phyloP scores from a whole-genome alignment of 225 moss, liverwort and hornwort species.

The Marchantia polymorpha region DNA sequence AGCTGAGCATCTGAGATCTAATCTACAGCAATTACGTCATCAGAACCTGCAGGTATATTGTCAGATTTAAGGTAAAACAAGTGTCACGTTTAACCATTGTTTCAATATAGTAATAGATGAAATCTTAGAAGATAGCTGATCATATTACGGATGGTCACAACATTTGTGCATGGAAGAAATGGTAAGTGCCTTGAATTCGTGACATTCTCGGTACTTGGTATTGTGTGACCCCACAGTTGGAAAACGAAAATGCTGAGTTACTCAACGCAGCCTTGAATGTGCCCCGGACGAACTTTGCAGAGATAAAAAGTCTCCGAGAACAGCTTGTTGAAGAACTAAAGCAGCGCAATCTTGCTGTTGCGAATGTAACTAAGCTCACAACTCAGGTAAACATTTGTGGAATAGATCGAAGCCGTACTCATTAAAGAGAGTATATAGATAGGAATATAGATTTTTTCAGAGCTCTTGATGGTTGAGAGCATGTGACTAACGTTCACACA shows the following conservation, averaged over 20 bases:
- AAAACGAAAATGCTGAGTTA: slow-evolving; percentile 63
- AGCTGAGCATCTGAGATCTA: slow-evolving; percentile 44
- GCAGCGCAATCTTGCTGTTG: slow-evolving; percentile 35
- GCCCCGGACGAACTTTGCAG: slow-evolving; percentile 39
- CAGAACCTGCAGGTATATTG: slow-evolving; percentile 56
- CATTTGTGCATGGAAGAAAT: too few relatives aligned
- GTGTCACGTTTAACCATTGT: too few relatives aligned
- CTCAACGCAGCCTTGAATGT: slow-evolving; percentile 50
- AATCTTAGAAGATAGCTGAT: too few relatives aligned
- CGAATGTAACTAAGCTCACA: slow-evolving; percentile 14
- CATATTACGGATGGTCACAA: too few relatives aligned
- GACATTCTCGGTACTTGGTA: slow-evolving; percentile 5
- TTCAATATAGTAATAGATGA: too few relatives aligned
- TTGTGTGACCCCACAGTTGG: slow-evolving; percentile 41
- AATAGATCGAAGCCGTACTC: neutral
- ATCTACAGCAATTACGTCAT: slow-evolving; percentile 56
- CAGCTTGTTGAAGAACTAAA: slow-evolving; percentile 40
- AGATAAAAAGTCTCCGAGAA: slow-evolving; percentile 38
- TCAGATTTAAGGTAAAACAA: neutral
- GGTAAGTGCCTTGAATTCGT: too few relatives aligned
- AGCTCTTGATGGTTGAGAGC: neutral
- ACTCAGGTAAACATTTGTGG: slow-evolving; percentile 16
- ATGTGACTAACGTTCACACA: neutral
- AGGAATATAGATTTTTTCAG: neutral
- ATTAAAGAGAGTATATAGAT: neutral